A percentile compares a stretch with the other conserved stretches of the same genome.
Conservation (phyloP, 352 stramenopile genomes). For the Stramenopiles sp. region DNA sequence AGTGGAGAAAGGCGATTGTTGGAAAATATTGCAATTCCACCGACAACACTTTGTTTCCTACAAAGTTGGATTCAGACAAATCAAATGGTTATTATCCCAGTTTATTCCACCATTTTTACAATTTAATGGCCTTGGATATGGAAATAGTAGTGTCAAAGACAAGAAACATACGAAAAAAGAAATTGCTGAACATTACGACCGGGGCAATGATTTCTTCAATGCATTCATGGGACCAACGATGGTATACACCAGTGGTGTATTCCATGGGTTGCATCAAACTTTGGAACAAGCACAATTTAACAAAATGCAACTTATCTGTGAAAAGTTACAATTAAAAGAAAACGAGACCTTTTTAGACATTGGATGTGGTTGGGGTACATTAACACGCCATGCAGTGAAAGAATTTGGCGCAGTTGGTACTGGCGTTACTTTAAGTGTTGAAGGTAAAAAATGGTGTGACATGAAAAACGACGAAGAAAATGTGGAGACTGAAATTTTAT, state of each 20-base stretch:
- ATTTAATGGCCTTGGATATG: conserved; percentile 7
- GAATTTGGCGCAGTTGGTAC: conserved; percentile 18
- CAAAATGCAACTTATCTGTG: conserved; percentile 3
- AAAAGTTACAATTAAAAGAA: conserved; percentile 3
- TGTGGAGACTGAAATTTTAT: conserved; percentile 14
- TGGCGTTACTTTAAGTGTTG: conserved; percentile 11
- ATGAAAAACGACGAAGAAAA: not conserved
- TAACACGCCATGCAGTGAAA: not conserved
- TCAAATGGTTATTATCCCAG: conserved; percentile 18
- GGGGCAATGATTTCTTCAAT: conserved; percentile 25
- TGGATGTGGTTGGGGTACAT: not conserved
- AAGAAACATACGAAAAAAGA: conserved; percentile 16
- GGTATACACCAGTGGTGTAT: conserved; percentile 26
- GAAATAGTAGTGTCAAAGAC: conserved; percentile 15
- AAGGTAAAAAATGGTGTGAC: conserved; percentile 1
- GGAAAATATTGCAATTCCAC: conserved; percentile 12
- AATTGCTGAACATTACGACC: conserved; percentile 22
- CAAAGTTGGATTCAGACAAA: conserved; percentile 13
- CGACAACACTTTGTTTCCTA: conserved; percentile 16
- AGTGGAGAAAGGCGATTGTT: conserved; percentile 1
- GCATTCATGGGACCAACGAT: conserved; percentile 22
- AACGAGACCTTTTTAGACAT: conserved; percentile 1
- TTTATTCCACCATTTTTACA: conserved; percentile 12
- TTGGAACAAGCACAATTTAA: not conserved
- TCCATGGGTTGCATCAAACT: conserved; percentile 6